A percentile compares a stretch with the other conserved stretches of the same genome.
phyloP scores from a whole-genome alignment of 2,329 filamentous ascomycete genomes.

The Cladobotryum protrusum region DNA sequence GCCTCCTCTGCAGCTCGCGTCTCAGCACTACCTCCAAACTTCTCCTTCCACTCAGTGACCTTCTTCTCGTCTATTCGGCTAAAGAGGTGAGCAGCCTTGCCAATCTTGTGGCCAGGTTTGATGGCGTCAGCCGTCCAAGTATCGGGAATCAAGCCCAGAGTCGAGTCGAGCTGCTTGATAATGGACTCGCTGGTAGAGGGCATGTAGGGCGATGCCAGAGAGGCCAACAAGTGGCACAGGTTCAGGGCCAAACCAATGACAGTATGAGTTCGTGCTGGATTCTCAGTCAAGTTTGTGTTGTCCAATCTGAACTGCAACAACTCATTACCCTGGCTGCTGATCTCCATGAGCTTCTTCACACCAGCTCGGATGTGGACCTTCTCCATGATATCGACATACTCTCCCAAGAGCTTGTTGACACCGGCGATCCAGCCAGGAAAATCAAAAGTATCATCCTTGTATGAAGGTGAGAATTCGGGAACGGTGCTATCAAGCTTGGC shows the following conservation, averaged over 20 bases:
- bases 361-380: slow-evolving; percentile 64
- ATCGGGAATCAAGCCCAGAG: slow-evolving; percentile 47
- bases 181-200: slow-evolving; percentile 72
- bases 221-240: slow-evolving; percentile 74
- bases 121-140: slow-evolving; percentile 58
- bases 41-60: slow-evolving; percentile 74
- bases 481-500: slow-evolving; percentile 66
- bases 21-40: slow-evolving; percentile 46
- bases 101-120: slow-evolving; percentile 71
- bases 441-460: slow-evolving; percentile 49
- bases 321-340: slow-evolving; percentile 53
- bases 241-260: slow-evolving; percentile 78
- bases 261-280: slow-evolving; percentile 48
- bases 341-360: slow-evolving; percentile 57
- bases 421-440: slow-evolving; percentile 17
- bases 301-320: slow-evolving; percentile 48
- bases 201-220: slow-evolving; percentile 77
- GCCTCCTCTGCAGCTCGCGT: slow-evolving; percentile 11
- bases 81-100: slow-evolving; percentile 73
- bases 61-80: slow-evolving; percentile 76
- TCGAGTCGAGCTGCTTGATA: slow-evolving; percentile 62
- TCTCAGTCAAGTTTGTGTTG: slow-evolving; percentile 48
- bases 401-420: slow-evolving; percentile 54
- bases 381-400: slow-evolving; percentile 64
- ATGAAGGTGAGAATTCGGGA: slow-evolving; percentile 53